Base-by-base conservation (phyloP, 2,329 filamentous ascomycete genomes). In the Pseudogymnoascus sp. region DNA sequence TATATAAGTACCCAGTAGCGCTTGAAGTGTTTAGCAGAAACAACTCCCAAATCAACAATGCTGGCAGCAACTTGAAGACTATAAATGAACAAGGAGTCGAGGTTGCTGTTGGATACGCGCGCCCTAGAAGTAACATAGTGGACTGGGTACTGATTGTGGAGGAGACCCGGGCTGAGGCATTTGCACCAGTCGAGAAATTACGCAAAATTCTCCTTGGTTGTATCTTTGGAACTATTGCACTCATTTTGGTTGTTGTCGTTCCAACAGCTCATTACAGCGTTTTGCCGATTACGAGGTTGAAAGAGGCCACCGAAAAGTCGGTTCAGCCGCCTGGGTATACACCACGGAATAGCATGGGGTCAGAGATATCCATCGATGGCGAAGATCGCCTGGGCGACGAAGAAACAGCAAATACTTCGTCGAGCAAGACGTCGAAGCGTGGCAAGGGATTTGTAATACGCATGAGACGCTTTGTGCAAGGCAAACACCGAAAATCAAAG, bases 141-240 rank as follows among this genome's bases (percentile, higher is more conserved):
- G 85, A 93, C 70, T 97, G 93, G 93, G 86, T 90, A 4, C 77
- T 97, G 3, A 70, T 96, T 2, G 84, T 96, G 0, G 93, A 96
- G 72, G 88, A 95, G 73, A 79, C 85, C 2, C 85, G 85, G 66
- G 73, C 74, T 21, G 92, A 96, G 75, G 90, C 92, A 0, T 92
- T 89, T 76, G 79, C 80, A 6, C 89, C 92, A 0, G 92, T 96
- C 63, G 76, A 80, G 28, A 86, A 85, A 18, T 79, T 96, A n/a
- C 85, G 90, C 18, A 87, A 88, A 59, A 90, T 96, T 60, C 82
- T 97, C 1, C 76, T 96, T 1, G 90, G 86, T 4, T 96, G 91
- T 65, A 89, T 96, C 0, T 96, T 96, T 72, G 90, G 89, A 0
- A 93, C 91, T 0, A 82, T 88, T 11, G 92, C 88, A 0, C 80